Conservation (phyloP, 164 flowering plant genomes). For the Magnolia officinalis region DNA sequence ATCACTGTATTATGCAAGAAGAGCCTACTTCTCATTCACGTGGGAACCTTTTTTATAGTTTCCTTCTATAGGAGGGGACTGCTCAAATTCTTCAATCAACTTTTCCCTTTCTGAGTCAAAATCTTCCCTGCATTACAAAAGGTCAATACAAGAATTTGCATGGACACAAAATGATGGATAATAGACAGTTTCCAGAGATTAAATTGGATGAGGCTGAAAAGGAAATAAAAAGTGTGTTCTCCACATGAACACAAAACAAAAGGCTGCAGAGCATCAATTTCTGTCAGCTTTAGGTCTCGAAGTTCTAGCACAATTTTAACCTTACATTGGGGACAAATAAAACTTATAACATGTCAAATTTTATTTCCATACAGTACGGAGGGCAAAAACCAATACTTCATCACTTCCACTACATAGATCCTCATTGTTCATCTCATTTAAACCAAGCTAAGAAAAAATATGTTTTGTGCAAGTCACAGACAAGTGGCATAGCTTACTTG, state of each 20-base stretch:
- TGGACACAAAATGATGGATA: not conserved
- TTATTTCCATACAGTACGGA: not conserved
- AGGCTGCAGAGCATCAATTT: too few species aligned
- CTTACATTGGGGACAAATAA: not conserved
- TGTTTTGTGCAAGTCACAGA: constrained; percentile 2
- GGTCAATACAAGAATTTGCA: not conserved
- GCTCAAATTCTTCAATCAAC: constrained; percentile 41
- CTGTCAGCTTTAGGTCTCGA: not conserved
- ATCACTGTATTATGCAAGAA: not conserved
- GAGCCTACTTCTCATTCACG: constrained; percentile 43
- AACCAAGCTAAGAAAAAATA: not conserved
- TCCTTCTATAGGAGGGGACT: constrained; percentile 23
- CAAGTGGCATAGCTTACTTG: constrained; percentile 49
- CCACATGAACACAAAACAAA: too few species aligned
- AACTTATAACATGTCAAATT: not conserved
- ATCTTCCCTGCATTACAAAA: constrained; percentile 51
- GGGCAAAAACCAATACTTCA: not conserved
- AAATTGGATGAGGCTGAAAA: too few species aligned
- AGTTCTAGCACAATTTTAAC: not conserved
- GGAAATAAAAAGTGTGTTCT: too few species aligned
- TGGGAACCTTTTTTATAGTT: constrained; percentile 34
- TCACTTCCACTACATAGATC: not conserved
- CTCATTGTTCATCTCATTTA: not conserved
- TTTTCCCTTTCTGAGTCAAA: constrained; percentile 66
- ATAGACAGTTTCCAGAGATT: too few species aligned